Base-by-base conservation (phyloP, 208 protist species). In the Leptomonas seymouri region DNA sequence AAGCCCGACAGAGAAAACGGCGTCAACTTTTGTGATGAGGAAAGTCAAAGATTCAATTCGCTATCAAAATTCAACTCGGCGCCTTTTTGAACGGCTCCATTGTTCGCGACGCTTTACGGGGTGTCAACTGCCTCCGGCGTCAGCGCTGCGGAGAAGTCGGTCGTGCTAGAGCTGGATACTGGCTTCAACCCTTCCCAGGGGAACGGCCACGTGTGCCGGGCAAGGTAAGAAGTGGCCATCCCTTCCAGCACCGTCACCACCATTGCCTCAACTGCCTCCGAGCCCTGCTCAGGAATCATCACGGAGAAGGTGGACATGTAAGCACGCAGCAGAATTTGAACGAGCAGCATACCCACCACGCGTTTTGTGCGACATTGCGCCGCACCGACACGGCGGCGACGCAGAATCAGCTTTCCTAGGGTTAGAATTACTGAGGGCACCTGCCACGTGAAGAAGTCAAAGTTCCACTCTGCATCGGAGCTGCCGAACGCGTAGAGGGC, bases 391-490 rank as follows among this genome's bases (percentile, higher is more conserved):
- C 57, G 57, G 14, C 76, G 73, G 12, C 91, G 82, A 12, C 91
- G 82, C 31, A 69, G 39, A n/a, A 82, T 76, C 5, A 96, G 76
- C 68, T 94, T 93, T 14, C 68, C 75, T 3, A 93, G 27, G 0
- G 86, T 91, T 51, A 94, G 65, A 6, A 82, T 36, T 9, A 92
- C 63, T 7, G 88, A 90, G 0, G 91, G 91, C 20, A 90, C 53
- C 74, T 96, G 91, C 83, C 85, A 94, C 4, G 66, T 66, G 50
- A 96, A 96, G 61, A 96, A 96, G 71, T 89, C 75, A 1, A 94
- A 74, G 67, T 93, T 87, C 80, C 84, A 94, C 30, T 93, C 87
- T 8, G 74, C 71, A 30, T 83, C 73, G 28, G 66, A 74, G 44
- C 79, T 81, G 16, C 80, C 51, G 44, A 96, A 94, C n/a, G 88